phyloP scores from a whole-genome alignment of 352 stramenopile species.

The Aphanomyces cochlioides region DNA sequence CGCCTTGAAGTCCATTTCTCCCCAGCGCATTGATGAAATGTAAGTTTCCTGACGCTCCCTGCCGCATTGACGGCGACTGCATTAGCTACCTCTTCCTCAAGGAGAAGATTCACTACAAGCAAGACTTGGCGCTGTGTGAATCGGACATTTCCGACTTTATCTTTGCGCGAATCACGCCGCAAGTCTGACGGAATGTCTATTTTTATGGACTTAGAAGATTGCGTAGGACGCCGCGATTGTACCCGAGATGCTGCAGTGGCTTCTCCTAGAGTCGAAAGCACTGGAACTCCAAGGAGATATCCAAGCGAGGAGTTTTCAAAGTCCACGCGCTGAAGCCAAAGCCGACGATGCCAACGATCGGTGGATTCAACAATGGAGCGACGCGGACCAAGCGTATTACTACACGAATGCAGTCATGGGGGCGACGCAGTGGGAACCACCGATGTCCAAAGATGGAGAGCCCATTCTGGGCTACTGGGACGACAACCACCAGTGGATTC shows the following conservation, averaged over 20 bases:
- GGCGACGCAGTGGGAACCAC: slow-evolving; percentile 62
- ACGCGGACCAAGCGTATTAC: slow-evolving; percentile 52
- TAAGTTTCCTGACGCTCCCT: slow-evolving; percentile 31
- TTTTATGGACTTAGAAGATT: background rate
- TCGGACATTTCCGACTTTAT: slow-evolving; percentile 63
- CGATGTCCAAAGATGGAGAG: slow-evolving; percentile 30
- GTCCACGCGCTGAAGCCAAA: slow-evolving; percentile 27
- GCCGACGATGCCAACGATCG: slow-evolving; percentile 41
- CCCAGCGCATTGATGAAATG: slow-evolving; percentile 61
- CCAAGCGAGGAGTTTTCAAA: slow-evolving; percentile 48
- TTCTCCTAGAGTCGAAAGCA: slow-evolving; percentile 67
- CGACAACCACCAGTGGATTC: slow-evolving; percentile 46
- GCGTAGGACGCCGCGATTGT: slow-evolving; percentile 50
- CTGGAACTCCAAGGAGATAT: slow-evolving; percentile 60
- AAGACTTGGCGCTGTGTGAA: slow-evolving; percentile 65
- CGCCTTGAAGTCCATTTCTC: slow-evolving; percentile 53
- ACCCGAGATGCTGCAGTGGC: slow-evolving; percentile 66
- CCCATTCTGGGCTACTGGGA: slow-evolving; percentile 53
- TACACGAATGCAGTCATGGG: slow-evolving; percentile 57
- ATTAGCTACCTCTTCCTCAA: slow-evolving; percentile 75
- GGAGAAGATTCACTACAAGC: slow-evolving; percentile 70
- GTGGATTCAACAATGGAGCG: slow-evolving; percentile 68
- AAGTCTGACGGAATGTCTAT: background rate
- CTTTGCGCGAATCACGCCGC: slow-evolving; percentile 46
- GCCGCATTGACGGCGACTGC: background rate